phyloP scores from a whole-genome alignment of 1,139 yeast genomes.

The Geotrichum macrosporum region DNA sequence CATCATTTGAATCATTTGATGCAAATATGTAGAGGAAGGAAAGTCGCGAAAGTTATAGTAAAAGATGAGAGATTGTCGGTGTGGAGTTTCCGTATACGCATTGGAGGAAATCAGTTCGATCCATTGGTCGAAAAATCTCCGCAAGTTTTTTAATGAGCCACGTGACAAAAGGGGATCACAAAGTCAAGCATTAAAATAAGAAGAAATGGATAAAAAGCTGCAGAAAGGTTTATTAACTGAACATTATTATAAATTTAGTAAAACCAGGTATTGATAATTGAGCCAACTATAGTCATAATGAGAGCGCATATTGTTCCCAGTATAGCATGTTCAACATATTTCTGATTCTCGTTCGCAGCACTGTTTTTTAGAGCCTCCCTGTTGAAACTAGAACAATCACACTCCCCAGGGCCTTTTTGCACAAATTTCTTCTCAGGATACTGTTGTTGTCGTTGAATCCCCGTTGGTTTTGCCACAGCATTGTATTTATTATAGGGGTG shows the following conservation, averaged over 20 bases:
- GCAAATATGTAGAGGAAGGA: not conserved
- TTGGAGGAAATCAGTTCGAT: not conserved
- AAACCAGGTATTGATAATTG: slow-evolving; percentile 10
- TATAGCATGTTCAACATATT: slow-evolving; percentile 12
- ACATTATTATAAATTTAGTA: not conserved
- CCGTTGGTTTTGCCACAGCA: not conserved
- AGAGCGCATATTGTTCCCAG: slow-evolving; percentile 4
- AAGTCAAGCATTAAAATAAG: not conserved
- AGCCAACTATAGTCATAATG: slow-evolving; percentile 9
- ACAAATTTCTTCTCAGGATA: not conserved
- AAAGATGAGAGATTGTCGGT: not conserved
- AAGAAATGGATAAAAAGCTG: not conserved
- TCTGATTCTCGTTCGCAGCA: slow-evolving; percentile 4
- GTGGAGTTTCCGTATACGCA: not conserved
- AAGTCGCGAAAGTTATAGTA: not conserved
- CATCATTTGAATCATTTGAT: not conserved
- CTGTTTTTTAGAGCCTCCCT: not conserved
- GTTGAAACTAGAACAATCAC: slow-evolving; percentile 13
- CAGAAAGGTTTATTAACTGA: not conserved
- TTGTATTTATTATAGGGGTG: not conserved
- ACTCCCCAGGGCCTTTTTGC: not conserved
- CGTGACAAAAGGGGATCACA: not conserved
- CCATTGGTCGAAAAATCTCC: not conserved
- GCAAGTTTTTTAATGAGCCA: not conserved
- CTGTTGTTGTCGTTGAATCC: slow-evolving; percentile 4